Evolutionary conservation across 2,329 filamentous ascomycete species (phyloP), one percentile per base, ranked within the genome.

Genomic region (Phaeosphaeriaceae sp.): DNA sequence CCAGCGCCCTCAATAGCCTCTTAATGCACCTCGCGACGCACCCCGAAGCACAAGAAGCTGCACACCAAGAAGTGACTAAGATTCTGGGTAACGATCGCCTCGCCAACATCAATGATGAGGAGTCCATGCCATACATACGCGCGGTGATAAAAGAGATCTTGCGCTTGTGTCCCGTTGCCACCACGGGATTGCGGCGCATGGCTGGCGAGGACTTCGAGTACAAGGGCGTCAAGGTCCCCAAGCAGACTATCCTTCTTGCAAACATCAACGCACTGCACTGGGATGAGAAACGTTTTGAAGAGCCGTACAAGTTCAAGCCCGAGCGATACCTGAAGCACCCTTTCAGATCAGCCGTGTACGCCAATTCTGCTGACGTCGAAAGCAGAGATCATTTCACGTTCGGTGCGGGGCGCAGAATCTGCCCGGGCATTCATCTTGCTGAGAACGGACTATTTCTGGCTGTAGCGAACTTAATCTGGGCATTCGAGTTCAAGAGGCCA

Each of bases 181-280:
- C 33, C 3, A 39, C 49, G 3, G 60, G 54, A 8, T 28, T 34
- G n/a, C 52, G 45, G 8, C 71, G 74, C 37, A 47, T 48, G 21
- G 63, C 59, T 12, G 59, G 46, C 16, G 54, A 56, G 5, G 69
- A 72, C 20, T 52, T 58, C 13, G 33, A 42, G 7, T 74, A 73
- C 50, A 65, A 70, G 26, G 63, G 63, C 28, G 61, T 68, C 30
- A 42, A 52, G 29, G 73, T 76, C 17, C 72, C 73, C 13, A 66
- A 66, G 33, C 64, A 62, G 16, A 68, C 72, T 6, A 60, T 66
- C 3, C 33, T 74, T 9, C 20, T 62, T 8, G 42, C 48, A 8
- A 68, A 61, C n/a, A 38, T 41, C 7, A 50, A 35, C 2, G 47
- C 46, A 17, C 52, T 72, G 8, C 63, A 71, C 39, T 61, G 58